Conservation (phyloP, 164 flowering plant species). For the Piper longum region DNA sequence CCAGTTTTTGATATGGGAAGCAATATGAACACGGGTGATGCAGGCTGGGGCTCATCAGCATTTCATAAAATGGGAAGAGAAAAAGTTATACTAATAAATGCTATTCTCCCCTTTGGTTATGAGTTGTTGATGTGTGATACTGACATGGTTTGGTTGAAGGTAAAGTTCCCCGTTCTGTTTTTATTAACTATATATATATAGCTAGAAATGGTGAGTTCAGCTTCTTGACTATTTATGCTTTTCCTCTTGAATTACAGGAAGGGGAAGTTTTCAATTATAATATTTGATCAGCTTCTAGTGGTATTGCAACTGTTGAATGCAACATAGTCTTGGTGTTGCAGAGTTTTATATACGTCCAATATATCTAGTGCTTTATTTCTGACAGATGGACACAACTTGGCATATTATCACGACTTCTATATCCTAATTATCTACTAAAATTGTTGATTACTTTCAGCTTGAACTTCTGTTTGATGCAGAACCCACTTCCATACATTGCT, state of each 20-base stretch:
- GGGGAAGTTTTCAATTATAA: too few relatives aligned
- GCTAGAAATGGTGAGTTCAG: too few relatives aligned
- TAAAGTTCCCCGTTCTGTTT: constrained; percentile 13
- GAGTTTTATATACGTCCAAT: too few relatives aligned
- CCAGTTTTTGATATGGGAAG: constrained; percentile 98
- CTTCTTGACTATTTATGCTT: too few relatives aligned
- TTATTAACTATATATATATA: too few relatives aligned
- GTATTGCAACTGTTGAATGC: too few relatives aligned
- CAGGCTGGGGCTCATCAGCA: constrained; percentile 92
- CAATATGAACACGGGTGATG: constrained; percentile 85
- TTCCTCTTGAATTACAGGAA: too few relatives aligned
- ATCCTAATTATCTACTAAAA: not conserved
- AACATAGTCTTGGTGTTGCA: too few relatives aligned
- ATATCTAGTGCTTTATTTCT: too few relatives aligned
- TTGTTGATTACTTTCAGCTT: not conserved
- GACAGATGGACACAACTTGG: too few relatives aligned
- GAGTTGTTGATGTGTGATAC: constrained; percentile 97
- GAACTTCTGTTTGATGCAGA: constrained; percentile 29
- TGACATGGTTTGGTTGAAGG: constrained; percentile 99
- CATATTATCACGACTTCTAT: too few relatives aligned
- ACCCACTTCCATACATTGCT: constrained; percentile 91
- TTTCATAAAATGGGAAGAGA: constrained; percentile 99
- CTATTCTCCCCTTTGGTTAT: constrained; percentile 72
- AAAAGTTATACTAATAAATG: constrained; percentile 74
- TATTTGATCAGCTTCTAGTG: too few relatives aligned